These are phyloP conservation scores for Pilobolus umbonatus DNA, from an alignment of 192 early-diverging fungal genomes.

Conservation along the genomic window DNA sequence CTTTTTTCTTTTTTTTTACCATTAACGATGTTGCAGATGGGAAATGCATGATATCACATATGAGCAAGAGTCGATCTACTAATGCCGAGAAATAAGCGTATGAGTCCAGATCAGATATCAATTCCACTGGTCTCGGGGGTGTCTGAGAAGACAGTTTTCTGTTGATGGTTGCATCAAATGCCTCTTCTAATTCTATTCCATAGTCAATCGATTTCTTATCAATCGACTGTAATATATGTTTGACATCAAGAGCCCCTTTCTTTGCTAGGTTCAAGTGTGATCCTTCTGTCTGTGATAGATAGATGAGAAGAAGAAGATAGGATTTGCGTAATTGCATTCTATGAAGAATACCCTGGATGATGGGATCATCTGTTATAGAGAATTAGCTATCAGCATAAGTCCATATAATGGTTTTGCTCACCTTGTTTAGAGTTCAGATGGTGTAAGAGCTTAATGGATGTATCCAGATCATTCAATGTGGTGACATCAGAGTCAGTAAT, in stretches of 20 bases:
- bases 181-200: slow-evolving; percentile 39
- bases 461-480: slow-evolving; percentile 35
- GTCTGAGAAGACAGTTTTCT: slow-evolving; percentile 58
- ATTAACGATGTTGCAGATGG: slow-evolving; percentile 39
- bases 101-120: slow-evolving; percentile 38
- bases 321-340: slow-evolving; percentile 31
- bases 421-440: too few species aligned
- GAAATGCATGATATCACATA: slow-evolving; percentile 40
- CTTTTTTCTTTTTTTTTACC: slow-evolving; percentile 23
- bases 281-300: slow-evolving; percentile 41
- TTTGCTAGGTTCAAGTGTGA: slow-evolving; percentile 35
- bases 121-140: slow-evolving; percentile 54
- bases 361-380: too few species aligned
- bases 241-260: slow-evolving; percentile 17
- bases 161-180: slow-evolving; percentile 59
- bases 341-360: slow-evolving; percentile 16
- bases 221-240: slow-evolving; percentile 1
- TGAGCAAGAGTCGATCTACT: slow-evolving; percentile 30
- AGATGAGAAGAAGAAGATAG: slow-evolving; percentile 38
- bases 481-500: slow-evolving; percentile 37
- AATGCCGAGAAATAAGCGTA: slow-evolving; percentile 37
- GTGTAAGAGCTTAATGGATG: slow-evolving; percentile 10
- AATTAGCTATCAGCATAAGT: too few species aligned
- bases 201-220: slow-evolving; percentile 22
- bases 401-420: too few species aligned